Base-by-base conservation (phyloP, 2,329 filamentous ascomycete genomes). In the Paecilomyces sp. region DNA sequence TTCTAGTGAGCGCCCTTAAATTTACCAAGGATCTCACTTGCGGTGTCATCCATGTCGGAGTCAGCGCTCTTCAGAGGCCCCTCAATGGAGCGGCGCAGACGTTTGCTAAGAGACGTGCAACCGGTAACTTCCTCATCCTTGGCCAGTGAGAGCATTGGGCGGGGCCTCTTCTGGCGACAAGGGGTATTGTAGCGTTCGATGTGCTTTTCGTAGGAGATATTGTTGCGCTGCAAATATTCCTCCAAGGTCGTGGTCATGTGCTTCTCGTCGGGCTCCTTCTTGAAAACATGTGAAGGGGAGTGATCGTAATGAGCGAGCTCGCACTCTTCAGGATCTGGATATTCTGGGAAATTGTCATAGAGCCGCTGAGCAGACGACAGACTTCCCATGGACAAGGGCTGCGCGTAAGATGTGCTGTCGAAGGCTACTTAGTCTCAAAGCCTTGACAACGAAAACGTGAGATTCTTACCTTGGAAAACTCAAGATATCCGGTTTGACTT, bases 161-260 rank as follows among this genome's bases (percentile, higher is more conserved):
- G 8, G 9, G 15, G 41, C n/a, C 41, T 47, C 9, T 47, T 47
- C 41, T n/a, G 41, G n/a, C 15, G 3, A 18, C 6, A n/a, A 22
- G 41, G 8, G 15, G 9, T 7, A 3, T 47, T 18, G 4, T 5
- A 15, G 2, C n/a, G 41, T 18, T 47, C 41, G 4, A 47, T 15
- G 18, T 47, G 18, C 18, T 47, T 3, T 47, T 47, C 41, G 41
- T 47, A 57, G 59, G n/a, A 9, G 15, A 41, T 12, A 30, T 57
- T 60, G 31, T 63, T 55, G 30, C 50, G 24, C 58, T 54, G 33
- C 31, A 63, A 7, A 28, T 60, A 63, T 11, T 63, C 58, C 58
- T 52, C 60, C 60, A 60, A 63, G 12, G 36, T 60, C 1, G 54
- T 47, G 8, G 3, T 22, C 7, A 47, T 18, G 18, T 47, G 41